phyloP scores from a whole-genome alignment of 2,329 filamentous ascomycete species.

The Didymella arachidicola region DNA sequence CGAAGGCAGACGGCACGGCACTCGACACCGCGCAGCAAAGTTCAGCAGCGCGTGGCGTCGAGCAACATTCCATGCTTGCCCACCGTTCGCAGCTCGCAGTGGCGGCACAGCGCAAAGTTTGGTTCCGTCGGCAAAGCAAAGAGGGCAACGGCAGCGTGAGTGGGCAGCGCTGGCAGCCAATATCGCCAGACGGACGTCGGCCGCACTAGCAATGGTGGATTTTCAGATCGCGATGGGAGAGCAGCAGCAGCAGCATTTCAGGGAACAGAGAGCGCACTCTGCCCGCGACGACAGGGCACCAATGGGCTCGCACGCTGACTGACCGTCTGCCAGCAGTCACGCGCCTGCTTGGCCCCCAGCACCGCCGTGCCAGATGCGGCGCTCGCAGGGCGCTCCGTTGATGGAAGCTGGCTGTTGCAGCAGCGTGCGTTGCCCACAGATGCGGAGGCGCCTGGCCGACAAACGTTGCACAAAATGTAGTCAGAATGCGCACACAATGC shows the following conservation, averaged over 20 bases:
- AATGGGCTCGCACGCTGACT: constrained; percentile 6
- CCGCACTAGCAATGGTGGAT: constrained; percentile 20
- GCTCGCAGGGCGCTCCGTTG: constrained; percentile 4
- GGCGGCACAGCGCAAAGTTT: background rate
- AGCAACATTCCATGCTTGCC: background rate
- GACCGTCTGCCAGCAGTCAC: constrained; percentile 15
- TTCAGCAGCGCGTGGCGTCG: background rate
- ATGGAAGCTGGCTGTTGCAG: constrained; percentile 1
- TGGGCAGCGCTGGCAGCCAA: constrained; percentile 1
- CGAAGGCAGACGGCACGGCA: constrained; percentile 9
- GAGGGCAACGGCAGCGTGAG: background rate
- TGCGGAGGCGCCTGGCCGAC: background rate
- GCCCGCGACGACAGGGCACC: constrained; percentile 17
- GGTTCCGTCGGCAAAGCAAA: background rate
- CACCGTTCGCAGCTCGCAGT: background rate
- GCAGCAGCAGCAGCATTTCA: constrained; percentile 9
- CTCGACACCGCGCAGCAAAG: constrained; percentile 3
- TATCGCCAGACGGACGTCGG: constrained; percentile 13
- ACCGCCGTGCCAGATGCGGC: constrained; percentile 1
- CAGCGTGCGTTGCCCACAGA: background rate
- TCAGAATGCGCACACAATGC: background rate
- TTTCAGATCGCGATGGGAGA: constrained; percentile 17
- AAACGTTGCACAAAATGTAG: constrained; percentile 1
- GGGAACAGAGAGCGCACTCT: constrained; percentile 11
- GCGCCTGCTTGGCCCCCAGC: constrained; percentile 7